Conservation (phyloP, 164 flowering plant genomes). For the Echeveria elegans region DNA sequence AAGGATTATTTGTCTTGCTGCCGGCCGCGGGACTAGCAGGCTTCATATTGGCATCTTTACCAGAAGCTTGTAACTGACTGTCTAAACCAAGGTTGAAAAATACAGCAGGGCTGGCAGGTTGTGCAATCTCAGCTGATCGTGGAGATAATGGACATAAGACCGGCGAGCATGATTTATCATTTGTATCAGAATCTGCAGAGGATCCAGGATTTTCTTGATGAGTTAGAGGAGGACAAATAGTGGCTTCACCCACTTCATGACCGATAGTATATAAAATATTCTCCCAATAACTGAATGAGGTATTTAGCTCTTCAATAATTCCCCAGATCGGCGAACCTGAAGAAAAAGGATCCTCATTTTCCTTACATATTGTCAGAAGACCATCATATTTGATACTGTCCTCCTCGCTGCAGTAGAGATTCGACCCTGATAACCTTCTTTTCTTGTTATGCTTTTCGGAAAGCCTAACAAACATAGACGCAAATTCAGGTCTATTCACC, state of each 20-base stretch:
- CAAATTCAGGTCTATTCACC: slow-evolving; percentile 35
- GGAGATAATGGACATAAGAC: slow-evolving; percentile 21
- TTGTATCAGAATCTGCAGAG: slow-evolving; percentile 28
- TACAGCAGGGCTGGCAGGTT: slow-evolving; percentile 28
- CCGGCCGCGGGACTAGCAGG: slow-evolving; percentile 23
- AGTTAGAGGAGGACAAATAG: slow-evolving; percentile 17
- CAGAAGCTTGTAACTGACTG: slow-evolving; percentile 21
- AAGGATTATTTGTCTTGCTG: slow-evolving; percentile 19
- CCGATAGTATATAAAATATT: slow-evolving; percentile 28
- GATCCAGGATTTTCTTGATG: slow-evolving; percentile 24
- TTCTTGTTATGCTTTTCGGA: slow-evolving; percentile 35
- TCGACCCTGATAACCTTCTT: slow-evolving; percentile 37
- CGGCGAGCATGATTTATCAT: slow-evolving; percentile 20
- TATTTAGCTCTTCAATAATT: slow-evolving; percentile 42
- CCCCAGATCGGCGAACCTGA: slow-evolving; percentile 20
- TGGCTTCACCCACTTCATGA: slow-evolving; percentile 27
- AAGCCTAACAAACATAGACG: slow-evolving; percentile 26
- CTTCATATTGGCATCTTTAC: slow-evolving; percentile 38
- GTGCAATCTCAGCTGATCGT: slow-evolving; percentile 36
- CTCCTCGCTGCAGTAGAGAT: slow-evolving; percentile 22
- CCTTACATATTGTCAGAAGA: slow-evolving; percentile 17
- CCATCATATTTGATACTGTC: slow-evolving; percentile 17
- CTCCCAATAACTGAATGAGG: slow-evolving; percentile 45
- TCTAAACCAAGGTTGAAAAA: slow-evolving; percentile 23
- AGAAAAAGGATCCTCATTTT: slow-evolving; percentile 18